Percentiles rank a stretch among this genome's conserved stretches.
phyloP scores from a whole-genome alignment of 306 rosid species.

The Castanea crenata region DNA sequence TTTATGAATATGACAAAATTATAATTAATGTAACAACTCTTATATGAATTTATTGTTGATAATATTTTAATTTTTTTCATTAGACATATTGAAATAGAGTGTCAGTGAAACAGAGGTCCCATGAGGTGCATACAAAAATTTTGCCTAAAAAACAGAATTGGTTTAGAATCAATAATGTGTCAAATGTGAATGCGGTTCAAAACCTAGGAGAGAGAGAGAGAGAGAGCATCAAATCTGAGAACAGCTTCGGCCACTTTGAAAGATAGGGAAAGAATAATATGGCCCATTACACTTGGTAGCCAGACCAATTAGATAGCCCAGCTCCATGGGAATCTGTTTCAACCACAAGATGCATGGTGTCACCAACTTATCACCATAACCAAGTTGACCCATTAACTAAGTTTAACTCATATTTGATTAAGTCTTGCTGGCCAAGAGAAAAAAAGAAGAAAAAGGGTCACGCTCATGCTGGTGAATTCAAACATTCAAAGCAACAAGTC shows the following conservation, averaged over 20 bases:
- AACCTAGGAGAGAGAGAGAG: not conserved
- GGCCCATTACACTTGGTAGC: not conserved
- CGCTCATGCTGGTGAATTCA: not conserved
- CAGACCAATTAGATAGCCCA: not conserved
- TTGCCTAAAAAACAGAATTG: no score
- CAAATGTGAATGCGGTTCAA: not conserved
- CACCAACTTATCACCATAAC: not conserved
- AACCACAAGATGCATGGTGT: no score
- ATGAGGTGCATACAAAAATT: no score
- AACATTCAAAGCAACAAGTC: not conserved
- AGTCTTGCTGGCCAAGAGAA: no score
- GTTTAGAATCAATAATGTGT: no score
- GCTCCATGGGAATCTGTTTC: no score
- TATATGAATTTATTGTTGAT: no score
- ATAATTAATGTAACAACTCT: no score
- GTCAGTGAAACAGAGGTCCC: no score
- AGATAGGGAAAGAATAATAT: not conserved
- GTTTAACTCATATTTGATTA: not conserved
- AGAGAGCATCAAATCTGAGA: not conserved
- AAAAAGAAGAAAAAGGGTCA: not conserved
- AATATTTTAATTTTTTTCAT: no score
- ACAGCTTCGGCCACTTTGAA: not conserved
- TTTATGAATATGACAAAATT: no score
- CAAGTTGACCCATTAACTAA: not conserved
- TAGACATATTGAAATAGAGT: no score